phyloP scores from a whole-genome alignment of 352 stramenopile species.

The Aphanomyces astaci region DNA sequence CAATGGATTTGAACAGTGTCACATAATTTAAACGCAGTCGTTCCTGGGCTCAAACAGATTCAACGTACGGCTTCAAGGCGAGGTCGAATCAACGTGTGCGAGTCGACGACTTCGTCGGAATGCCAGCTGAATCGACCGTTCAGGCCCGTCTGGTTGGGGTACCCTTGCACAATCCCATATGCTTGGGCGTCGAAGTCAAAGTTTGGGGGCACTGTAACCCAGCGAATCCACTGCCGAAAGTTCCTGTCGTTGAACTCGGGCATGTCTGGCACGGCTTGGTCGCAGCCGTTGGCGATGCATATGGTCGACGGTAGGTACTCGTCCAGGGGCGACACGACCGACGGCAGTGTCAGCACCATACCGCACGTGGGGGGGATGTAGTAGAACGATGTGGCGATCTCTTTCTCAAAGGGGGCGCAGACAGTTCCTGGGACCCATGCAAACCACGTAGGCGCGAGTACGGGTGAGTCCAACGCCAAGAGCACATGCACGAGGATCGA shows the following conservation, averaged over 20 bases:
- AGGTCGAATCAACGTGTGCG: constrained; percentile 33
- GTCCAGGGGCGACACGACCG: constrained; percentile 11
- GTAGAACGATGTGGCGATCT: neutral
- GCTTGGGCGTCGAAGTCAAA: constrained; percentile 42
- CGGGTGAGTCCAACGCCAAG: constrained; percentile 50
- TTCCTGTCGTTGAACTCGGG: constrained; percentile 34
- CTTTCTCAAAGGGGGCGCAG: neutral
- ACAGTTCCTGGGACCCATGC: constrained; percentile 52
- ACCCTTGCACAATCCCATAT: constrained; percentile 43
- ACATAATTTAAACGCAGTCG: too few species aligned
- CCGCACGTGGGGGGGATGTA: neutral
- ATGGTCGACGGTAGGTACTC: constrained; percentile 11
- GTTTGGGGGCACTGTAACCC: constrained; percentile 29
- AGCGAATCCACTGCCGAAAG: constrained; percentile 43
- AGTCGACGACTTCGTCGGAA: constrained; percentile 29
- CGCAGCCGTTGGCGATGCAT: constrained; percentile 9
- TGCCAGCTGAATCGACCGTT: constrained; percentile 66
- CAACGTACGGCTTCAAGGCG: constrained; percentile 37
- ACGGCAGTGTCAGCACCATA: neutral
- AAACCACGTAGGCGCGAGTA: constrained; percentile 50
- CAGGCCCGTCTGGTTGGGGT: constrained; percentile 46
- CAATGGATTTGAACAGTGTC: too few species aligned
- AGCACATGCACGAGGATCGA: constrained; percentile 52
- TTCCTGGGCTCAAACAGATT: too few species aligned
- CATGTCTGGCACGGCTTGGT: constrained; percentile 5